phyloP scores from a whole-genome alignment of 164 flowering plant genomes.

The Aristolochia californica region DNA sequence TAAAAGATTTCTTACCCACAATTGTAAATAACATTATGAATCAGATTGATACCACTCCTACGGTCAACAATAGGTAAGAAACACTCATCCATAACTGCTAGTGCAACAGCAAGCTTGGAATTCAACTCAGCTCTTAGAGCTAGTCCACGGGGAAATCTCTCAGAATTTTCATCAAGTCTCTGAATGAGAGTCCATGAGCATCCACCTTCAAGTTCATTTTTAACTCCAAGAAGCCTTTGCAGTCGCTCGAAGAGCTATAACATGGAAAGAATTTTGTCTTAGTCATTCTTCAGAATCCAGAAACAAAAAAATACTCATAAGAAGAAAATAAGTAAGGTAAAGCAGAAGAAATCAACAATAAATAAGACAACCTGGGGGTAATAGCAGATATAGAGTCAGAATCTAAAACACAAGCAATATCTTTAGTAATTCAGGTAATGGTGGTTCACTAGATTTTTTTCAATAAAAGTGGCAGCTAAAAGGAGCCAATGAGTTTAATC shows the following conservation, averaged over 20 bases:
- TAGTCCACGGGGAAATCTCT: slow-evolving; percentile 25
- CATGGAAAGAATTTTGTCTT: neutral
- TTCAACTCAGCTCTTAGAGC: slow-evolving; percentile 73
- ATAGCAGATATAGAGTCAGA: too few relatives aligned
- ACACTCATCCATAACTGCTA: slow-evolving; percentile 87
- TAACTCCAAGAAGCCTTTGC: slow-evolving; percentile 67
- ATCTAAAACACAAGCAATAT: too few relatives aligned
- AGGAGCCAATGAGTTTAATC: too few relatives aligned
- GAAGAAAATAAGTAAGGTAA: too few relatives aligned
- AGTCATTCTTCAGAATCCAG: too few relatives aligned
- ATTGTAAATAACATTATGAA: slow-evolving; percentile 71
- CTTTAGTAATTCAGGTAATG: too few relatives aligned
- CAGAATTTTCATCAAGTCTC: slow-evolving; percentile 44
- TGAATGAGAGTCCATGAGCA: slow-evolving; percentile 80
- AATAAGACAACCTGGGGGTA: too few relatives aligned
- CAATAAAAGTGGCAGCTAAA: too few relatives aligned
- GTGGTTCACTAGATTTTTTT: too few relatives aligned
- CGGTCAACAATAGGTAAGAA: slow-evolving; percentile 81
- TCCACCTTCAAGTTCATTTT: slow-evolving; percentile 81
- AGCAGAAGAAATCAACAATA: too few relatives aligned
- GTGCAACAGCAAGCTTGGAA: slow-evolving; percentile 86
- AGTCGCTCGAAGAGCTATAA: slow-evolving; percentile 58
- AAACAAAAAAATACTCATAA: too few relatives aligned
- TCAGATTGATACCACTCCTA: slow-evolving; percentile 70
- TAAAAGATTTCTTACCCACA: slow-evolving; percentile 56